Evolutionary conservation across 2,329 filamentous ascomycete species (phyloP), one percentile per base, ranked within the genome.

Genomic region (Camillea tinctor): DNA sequence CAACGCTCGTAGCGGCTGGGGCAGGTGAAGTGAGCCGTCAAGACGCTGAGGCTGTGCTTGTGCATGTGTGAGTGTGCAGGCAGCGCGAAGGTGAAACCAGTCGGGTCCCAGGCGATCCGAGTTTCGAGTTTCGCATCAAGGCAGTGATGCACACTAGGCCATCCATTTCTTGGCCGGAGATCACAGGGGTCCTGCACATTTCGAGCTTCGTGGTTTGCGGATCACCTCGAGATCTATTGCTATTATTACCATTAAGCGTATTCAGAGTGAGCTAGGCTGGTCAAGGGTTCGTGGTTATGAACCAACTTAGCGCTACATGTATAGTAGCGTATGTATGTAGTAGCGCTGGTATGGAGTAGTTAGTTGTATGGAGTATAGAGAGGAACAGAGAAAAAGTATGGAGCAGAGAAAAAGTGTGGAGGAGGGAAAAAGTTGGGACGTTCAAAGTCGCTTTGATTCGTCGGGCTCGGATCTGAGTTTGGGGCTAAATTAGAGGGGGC

Each of bases 11-110:
- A 44, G 11, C 36, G 13, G 36, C 36, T 44, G 36, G 15, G 36
- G 17, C 21, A 50, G 19, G 49, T 50, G 19, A 23, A 50, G 49
- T 8, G 19, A 23, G 49, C 49, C 49, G 49, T 50, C 49, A 21
- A 23, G 21, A 54, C 60, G 50, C 21, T 30, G 80, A 62, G 87
- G 86, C 76, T 88, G 65, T 60, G 66, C 59, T 58, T 88, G 65
- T 60, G 66, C 58, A 58, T 54, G 50, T n/a, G 56, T 49, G 53
- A 56, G 22, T 30, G 55, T 9, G 15, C 26, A 30, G 26, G 13
- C 26, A 30, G 26, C 26, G 26, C 26, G 57, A 23, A 50, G 48
- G 17, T 61, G 52, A 58, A 52, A 58, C 64, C 54, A 54, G 56
- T 53, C 56, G 13, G 61, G 58, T 59, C 54, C 50, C 26, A 62